phyloP scores from a whole-genome alignment of 257 asterid genomes.

The Thymus mandschuricus region DNA sequence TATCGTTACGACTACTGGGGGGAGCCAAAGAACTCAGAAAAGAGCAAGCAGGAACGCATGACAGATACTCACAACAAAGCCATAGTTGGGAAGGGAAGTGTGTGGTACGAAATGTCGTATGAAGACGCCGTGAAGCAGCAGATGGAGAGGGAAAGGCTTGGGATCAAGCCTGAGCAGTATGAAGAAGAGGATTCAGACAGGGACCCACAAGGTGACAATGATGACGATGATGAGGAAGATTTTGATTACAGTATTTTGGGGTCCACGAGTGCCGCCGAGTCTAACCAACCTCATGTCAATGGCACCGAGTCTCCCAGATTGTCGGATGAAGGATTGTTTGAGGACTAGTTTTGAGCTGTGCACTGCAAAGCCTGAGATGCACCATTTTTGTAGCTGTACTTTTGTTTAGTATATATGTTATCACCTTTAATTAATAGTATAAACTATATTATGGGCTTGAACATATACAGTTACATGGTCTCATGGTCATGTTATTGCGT shows the following conservation, averaged over 20 bases:
- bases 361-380: neutral
- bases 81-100: constrained; percentile 84
- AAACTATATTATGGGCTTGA: too few relatives aligned
- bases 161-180: constrained; percentile 50
- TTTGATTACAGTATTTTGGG: constrained; percentile 80
- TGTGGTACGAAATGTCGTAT: constrained; percentile 92
- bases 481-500: too few relatives aligned
- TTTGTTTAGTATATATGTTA: too few relatives aligned
- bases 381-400: constrained; percentile 9
- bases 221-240: constrained; percentile 51
- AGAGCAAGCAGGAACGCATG: constrained; percentile 85
- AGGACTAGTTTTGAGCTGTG: constrained; percentile 4
- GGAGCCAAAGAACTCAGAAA: constrained; percentile 96
- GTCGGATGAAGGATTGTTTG: constrained; percentile 12
- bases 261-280: constrained; percentile 43
- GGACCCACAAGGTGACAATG: constrained; percentile 40
- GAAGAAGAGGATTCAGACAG: constrained; percentile 37
- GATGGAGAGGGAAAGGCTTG: constrained; percentile 68
- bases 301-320: constrained; percentile 78
- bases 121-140: constrained; percentile 81
- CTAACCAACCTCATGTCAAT: constrained; percentile 80
- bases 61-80: constrained; percentile 89
- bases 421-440: too few relatives aligned
- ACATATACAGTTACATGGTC: too few relatives aligned
- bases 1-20: constrained; percentile 99